Evolutionary conservation across 495 filamentous ascomycete species (phyloP), one percentile per base, ranked within the genome.

Genomic region (Penicillium bialowiezense): DNA sequence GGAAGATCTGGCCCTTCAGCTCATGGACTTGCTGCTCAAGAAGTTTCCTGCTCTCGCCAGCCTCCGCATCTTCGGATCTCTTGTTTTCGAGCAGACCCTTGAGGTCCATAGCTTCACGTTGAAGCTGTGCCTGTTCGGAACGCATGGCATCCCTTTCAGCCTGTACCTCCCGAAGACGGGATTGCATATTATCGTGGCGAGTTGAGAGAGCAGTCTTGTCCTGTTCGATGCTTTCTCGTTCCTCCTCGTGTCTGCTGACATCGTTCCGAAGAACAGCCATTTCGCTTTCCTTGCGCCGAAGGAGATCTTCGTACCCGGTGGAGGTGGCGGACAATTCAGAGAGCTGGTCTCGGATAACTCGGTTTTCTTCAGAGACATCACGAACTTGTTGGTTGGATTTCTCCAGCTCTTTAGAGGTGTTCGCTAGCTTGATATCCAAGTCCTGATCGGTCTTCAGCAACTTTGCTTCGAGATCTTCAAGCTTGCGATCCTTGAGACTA

Each of bases 261-360:
- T 98, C 93, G 1, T 86, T 81, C 40, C 89, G 86, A 17, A 97
- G 76, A 44, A 97, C 75, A 1, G 86, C 79, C 32, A 97, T 75
- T 59, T 98, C 93, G 65, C 92, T 96, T 58, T 98, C 95, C 63
- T 97, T 97, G 41, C 87, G 84, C 18, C 90, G 74, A 14, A 98
- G 84, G 42, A 97, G 79, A 59, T 97, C 93, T 63, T 97, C 93
- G 52, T 95, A 98, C 55, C 87, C 84, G 1, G 91, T 95, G 0
- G 93, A 97, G 0, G 95, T 97, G 19, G 87, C 81, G 2, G 93
- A 92, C 8, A 98, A 76, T 55, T 96, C 87, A 0, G 86, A 78
- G 32, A 98, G 80, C 54, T 97, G 90, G 51, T 91, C 82, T 12
- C 92, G 81, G 23, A 95, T 80, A n/a, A 86, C 81, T 12, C 82